Percentiles rank a stretch among this genome's conserved stretches.
These are phyloP conservation scores for Phytopythium aichiense DNA, from an alignment of 352 stramenopile species.

Conservation along the genomic window DNA sequence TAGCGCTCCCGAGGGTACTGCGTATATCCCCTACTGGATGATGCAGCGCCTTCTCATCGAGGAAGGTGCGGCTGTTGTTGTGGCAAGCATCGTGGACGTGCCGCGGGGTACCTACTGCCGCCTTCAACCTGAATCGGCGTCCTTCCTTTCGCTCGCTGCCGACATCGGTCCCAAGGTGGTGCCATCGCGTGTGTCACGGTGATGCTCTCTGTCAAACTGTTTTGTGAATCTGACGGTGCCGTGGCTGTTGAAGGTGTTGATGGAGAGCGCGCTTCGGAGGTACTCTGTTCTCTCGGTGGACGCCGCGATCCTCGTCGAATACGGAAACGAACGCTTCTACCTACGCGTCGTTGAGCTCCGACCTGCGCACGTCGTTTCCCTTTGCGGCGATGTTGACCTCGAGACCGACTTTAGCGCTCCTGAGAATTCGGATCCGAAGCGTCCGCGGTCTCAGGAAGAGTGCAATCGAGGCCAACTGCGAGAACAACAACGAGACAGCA, in stretches of 20 bases:
- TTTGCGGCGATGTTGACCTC: slow-evolving; percentile 65
- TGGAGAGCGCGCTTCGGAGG: slow-evolving; percentile 49
- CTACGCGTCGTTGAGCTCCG: slow-evolving; percentile 53
- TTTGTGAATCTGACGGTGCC: neutral
- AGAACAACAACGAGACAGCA: neutral
- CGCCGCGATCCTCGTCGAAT: slow-evolving; percentile 51
- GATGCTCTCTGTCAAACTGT: neutral
- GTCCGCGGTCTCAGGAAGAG: slow-evolving; percentile 10
- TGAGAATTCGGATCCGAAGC: slow-evolving; percentile 16
- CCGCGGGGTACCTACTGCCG: slow-evolving; percentile 50
- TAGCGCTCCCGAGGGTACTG: slow-evolving; percentile 42
- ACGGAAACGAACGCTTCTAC: slow-evolving; percentile 37
- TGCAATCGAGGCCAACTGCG: neutral
- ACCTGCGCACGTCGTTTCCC: slow-evolving; percentile 33
- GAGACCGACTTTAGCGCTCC: slow-evolving; percentile 52
- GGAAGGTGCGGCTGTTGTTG: slow-evolving; percentile 33
- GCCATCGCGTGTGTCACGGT: neutral
- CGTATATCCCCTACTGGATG: slow-evolving; percentile 66
- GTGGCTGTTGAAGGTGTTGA: slow-evolving; percentile 25
- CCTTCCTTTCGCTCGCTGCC: slow-evolving; percentile 48
- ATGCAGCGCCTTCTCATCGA: slow-evolving; percentile 51
- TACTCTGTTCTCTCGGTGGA: slow-evolving; percentile 55
- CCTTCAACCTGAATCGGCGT: slow-evolving; percentile 37
- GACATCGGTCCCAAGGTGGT: slow-evolving; percentile 55
- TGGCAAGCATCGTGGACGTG: slow-evolving; percentile 28